These are phyloP conservation scores for Rhodosorus marinus DNA, from an alignment of 23 red algal species.

Conservation along the genomic window DNA sequence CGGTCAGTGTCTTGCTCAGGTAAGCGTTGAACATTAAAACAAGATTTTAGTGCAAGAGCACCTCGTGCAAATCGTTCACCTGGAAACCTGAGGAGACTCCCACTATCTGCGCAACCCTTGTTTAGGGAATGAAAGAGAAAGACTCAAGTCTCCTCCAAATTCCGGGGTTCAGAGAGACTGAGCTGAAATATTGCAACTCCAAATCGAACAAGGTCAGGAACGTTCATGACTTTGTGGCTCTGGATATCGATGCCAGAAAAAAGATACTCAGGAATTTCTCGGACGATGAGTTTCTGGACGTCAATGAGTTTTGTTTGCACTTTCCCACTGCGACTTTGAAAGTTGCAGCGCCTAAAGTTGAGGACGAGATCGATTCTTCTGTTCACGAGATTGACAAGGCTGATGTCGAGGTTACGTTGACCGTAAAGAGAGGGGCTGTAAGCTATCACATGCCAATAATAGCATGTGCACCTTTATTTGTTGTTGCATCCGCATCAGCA, in stretches of 20 bases:
- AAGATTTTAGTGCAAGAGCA: too few relatives aligned
- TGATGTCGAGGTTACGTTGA: slow-evolving; percentile 26
- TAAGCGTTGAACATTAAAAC: too few relatives aligned
- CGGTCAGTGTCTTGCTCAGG: too few relatives aligned
- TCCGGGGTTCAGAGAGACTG: slow-evolving; percentile 34
- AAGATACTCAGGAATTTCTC: slow-evolving; percentile 42
- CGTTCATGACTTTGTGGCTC: slow-evolving; percentile 40
- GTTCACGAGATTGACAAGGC: slow-evolving; percentile 57
- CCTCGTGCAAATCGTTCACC: too few relatives aligned
- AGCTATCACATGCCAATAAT: too few relatives aligned
- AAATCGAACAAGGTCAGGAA: slow-evolving; percentile 10
- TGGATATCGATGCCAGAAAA: slow-evolving; percentile 22
- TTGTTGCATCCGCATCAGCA: too few relatives aligned
- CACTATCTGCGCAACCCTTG: too few relatives aligned
- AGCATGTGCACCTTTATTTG: too few relatives aligned
- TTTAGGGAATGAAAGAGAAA: slow-evolving; percentile 51
- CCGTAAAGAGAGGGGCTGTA: slow-evolving; percentile 17
- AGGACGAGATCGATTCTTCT: slow-evolving; percentile 56
- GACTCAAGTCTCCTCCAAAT: slow-evolving; percentile 70
- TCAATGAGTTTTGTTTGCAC: slow-evolving; percentile 49
- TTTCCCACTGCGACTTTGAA: slow-evolving; percentile 36
- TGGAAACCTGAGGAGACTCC: too few relatives aligned
- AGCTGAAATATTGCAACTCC: slow-evolving; percentile 24
- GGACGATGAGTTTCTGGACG: slow-evolving; percentile 31
- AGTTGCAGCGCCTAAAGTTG: slow-evolving; percentile 35